Evolutionary conservation across 1,284 basidiomycete genomes (phyloP).

Genomic region (Trametes versicolor): DNA sequence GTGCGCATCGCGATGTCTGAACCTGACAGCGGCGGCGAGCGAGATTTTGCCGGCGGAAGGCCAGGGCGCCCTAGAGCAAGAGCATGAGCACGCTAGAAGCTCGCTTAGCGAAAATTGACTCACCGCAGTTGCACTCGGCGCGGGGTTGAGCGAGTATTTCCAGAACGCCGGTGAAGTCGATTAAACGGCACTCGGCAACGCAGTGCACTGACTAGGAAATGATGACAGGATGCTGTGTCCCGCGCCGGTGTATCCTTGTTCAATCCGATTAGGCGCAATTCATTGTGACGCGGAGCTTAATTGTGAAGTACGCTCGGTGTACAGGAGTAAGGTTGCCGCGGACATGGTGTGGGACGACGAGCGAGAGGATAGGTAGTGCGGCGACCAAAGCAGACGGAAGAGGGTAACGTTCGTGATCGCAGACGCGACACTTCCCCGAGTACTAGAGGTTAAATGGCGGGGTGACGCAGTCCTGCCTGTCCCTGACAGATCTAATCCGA

Average conservation of each 20-base stretch:
- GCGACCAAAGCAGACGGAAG: slow-evolving; percentile 1
- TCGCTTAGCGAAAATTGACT: slow-evolving; percentile 23
- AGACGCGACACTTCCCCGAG: slow-evolving; percentile 4
- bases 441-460: slow-evolving; percentile 11
- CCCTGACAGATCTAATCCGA: slow-evolving; percentile 15
- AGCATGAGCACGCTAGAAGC: slow-evolving; percentile 19
- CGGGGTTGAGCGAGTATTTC: slow-evolving; percentile 1
- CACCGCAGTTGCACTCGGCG: slow-evolving; percentile 15
- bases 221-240: slow-evolving; percentile 25
- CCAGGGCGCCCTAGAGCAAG: slow-evolving; percentile 7
- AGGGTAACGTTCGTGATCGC: not conserved
- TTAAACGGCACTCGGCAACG: slow-evolving; percentile 1
- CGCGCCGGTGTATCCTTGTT: slow-evolving; percentile 11
- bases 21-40: slow-evolving; percentile 15
- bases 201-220: slow-evolving; percentile 2
- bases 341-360: slow-evolving; percentile 6
- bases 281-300: slow-evolving; percentile 29
- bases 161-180: slow-evolving; percentile 11
- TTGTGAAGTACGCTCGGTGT: slow-evolving; percentile 18
- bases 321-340: slow-evolving; percentile 14
- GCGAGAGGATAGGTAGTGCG: not conserved
- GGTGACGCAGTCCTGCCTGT: slow-evolving; percentile 15
- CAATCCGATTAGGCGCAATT: slow-evolving; percentile 33
- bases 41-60: slow-evolving; percentile 30
- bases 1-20: slow-evolving; percentile 3